A percentile compares a stretch with the other conserved stretches of the same genome.
Evolutionary conservation across 768 basidiomycete species (phyloP).

Genomic region (Austroboletus eburneus): DNA sequence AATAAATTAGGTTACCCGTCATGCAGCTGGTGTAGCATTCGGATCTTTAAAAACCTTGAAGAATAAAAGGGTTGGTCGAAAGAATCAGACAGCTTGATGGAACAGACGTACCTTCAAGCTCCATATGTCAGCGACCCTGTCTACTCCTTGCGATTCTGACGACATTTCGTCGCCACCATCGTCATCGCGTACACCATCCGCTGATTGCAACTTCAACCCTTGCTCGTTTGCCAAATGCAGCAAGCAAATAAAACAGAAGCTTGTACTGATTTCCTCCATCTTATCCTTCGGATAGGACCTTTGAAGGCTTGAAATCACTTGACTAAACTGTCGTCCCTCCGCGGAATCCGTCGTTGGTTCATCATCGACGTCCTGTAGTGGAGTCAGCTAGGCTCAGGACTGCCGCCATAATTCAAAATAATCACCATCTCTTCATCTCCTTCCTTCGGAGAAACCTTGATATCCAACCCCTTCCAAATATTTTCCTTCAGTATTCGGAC

Average conservation of each 20-base stretch:
- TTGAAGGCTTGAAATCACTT: constrained; percentile 80
- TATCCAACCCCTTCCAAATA: constrained; percentile 92
- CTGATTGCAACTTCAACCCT: constrained; percentile 74
- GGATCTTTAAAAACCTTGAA: constrained; percentile 45
- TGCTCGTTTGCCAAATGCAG: constrained; percentile 96
- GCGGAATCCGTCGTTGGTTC: constrained; percentile 53
- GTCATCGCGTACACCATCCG: constrained; percentile 34
- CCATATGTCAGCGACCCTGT: constrained; percentile 70
- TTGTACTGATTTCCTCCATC: constrained; percentile 97
- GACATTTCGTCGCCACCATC: constrained; percentile 32
- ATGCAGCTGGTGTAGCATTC: constrained; percentile 27
- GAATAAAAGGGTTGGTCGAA: neutral
- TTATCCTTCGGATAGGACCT: constrained; percentile 86
- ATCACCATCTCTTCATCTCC: constrained; percentile 54
- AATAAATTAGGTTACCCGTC: constrained; percentile 23
- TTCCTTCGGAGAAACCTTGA: constrained; percentile 46
- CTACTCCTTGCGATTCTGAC: constrained; percentile 35
- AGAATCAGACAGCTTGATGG: neutral
- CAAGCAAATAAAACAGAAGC: constrained; percentile 98
- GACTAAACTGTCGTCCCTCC: constrained; percentile 67
- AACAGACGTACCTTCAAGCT: constrained; percentile 54
- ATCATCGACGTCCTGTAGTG: constrained; percentile 50
- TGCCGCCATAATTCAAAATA: neutral
- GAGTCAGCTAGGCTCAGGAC: neutral
- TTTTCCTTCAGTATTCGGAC: constrained; percentile 96